These are phyloP conservation scores for Digitaria exilis DNA, from an alignment of 202 grass and related monocot genomes.

Conservation along the genomic window DNA sequence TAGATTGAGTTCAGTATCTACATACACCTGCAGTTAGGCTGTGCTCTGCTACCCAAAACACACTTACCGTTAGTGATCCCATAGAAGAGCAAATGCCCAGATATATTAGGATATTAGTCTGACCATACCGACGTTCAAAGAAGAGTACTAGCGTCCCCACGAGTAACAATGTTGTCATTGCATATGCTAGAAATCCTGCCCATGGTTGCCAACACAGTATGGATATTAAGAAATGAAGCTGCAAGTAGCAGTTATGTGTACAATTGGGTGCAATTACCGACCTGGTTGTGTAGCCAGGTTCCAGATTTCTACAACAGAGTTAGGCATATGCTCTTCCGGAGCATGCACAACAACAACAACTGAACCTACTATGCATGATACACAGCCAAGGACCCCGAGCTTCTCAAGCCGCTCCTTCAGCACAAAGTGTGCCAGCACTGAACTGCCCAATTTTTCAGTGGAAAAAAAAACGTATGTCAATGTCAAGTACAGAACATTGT, in stretches of 20 bases:
- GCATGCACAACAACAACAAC: conserved; percentile 90
- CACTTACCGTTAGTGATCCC: conserved; percentile 90
- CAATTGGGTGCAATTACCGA: conserved; percentile 2
- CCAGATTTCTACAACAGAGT: conserved; percentile 88
- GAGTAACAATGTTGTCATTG: conserved; percentile 49
- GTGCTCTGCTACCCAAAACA: conserved; percentile 8
- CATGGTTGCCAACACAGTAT: conserved; percentile 27
- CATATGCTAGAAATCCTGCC: conserved; percentile 84
- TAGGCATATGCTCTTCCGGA: conserved; percentile 71
- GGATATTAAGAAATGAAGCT: conserved; percentile 6
- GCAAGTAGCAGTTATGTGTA: background rate
- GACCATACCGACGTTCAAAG: conserved; percentile 87
- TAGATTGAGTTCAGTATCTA: background rate
- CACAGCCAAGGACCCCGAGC: conserved; percentile 81
- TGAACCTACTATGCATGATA: conserved; percentile 90
- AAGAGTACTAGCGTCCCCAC: conserved; percentile 63
- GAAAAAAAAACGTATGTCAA: conserved; percentile 9
- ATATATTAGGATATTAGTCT: conserved; percentile 93
- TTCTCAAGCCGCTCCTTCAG: conserved; percentile 81
- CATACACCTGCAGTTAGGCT: conserved; percentile 17
- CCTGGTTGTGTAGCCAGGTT: conserved; percentile 88
- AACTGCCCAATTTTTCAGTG: conserved; percentile 48
- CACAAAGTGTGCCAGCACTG: conserved; percentile 85
- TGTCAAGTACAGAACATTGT: background rate
- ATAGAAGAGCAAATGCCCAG: conserved; percentile 92